phyloP scores from a whole-genome alignment of 2,329 filamentous ascomycete species.

The Trichoderma oligosporum region DNA sequence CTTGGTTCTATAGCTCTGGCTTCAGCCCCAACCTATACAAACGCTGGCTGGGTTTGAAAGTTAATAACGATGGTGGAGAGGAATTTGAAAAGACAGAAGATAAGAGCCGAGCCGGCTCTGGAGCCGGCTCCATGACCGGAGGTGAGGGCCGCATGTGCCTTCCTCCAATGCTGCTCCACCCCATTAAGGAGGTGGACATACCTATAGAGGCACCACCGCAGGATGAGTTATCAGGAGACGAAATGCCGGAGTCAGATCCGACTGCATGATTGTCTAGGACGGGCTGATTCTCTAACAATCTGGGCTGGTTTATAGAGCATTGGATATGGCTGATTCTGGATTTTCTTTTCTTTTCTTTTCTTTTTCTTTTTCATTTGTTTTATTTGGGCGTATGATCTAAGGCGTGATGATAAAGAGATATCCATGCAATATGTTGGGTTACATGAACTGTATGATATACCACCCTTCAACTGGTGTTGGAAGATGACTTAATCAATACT shows the following conservation, averaged over 20 bases:
- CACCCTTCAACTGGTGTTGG: slow-evolving; percentile 1
- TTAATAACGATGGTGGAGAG: slow-evolving; percentile 75
- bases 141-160: slow-evolving; percentile 87
- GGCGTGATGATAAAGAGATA: slow-evolving; percentile 12
- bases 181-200: slow-evolving; percentile 71
- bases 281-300: background rate
- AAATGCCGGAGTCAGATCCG: slow-evolving; percentile 44
- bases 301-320: background rate
- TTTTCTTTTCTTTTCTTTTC: background rate
- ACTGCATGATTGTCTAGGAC: slow-evolving; percentile 28
- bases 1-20: slow-evolving; percentile 86
- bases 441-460: slow-evolving; percentile 12
- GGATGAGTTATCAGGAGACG: slow-evolving; percentile 42
- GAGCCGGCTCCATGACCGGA: slow-evolving; percentile 53
- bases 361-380: background rate
- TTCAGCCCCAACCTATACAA: slow-evolving; percentile 80
- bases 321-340: background rate
- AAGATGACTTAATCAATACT: slow-evolving; percentile 5
- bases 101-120: slow-evolving; percentile 46
- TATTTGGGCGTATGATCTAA: slow-evolving; percentile 3
- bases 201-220: slow-evolving; percentile 56
- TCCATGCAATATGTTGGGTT: slow-evolving; percentile 4
- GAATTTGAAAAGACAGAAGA: slow-evolving; percentile 64
- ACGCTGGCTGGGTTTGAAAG: slow-evolving; percentile 78
- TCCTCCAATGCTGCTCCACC: slow-evolving; percentile 84